Evolutionary conservation across 768 basidiomycete genomes (phyloP), one percentile per base, ranked within the genome.

Genomic region (Leccinum variicolor): DNA sequence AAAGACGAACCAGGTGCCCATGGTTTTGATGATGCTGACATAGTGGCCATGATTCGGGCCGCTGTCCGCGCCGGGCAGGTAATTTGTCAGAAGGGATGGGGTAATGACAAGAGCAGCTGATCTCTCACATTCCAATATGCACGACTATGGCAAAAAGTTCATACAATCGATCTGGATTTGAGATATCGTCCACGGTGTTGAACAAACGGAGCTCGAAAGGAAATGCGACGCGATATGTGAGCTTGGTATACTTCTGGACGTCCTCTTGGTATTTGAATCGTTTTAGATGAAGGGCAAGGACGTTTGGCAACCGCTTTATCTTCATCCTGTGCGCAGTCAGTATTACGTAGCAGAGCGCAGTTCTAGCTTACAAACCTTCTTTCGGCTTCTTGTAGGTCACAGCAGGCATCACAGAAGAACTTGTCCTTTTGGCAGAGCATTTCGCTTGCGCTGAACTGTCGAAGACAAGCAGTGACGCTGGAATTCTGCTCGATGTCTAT

Each of bases 41-140:
- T 99, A 99, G 77, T 99, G 97, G 1, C 97, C 97, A 66, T 98
- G 97, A 69, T 97, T 90, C n/a, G 94, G 94, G 6, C 96, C 96
- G 66, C 95, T 97, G 68, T 51, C 56, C 50, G 28, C 23, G 36
- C 50, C 54, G 64, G 59, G 59, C 53, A 53, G 23, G 21, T 34
- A 21, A 62, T 19, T 13, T 33, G 53, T 70, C 56, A 66, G 55
- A 47, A 41, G 10, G 33, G 33, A 47, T 31, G 34, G 53, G 50
- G 53, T 52, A 48, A 53, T 33, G 28, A 57, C 31, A 54, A 41
- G 55, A 29, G 45, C 33, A 63, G 59, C 55, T 52, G 62, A 70
- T 28, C n/a, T 86, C 92, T 69, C 74, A 96, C 95, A 85, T 90
- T 81, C 97, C 97, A 62, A 99, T 95, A 74, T 99, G 97, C n/a